phyloP scores from a whole-genome alignment of 2,329 filamentous ascomycete species.

The Aspergillus alliaceus region DNA sequence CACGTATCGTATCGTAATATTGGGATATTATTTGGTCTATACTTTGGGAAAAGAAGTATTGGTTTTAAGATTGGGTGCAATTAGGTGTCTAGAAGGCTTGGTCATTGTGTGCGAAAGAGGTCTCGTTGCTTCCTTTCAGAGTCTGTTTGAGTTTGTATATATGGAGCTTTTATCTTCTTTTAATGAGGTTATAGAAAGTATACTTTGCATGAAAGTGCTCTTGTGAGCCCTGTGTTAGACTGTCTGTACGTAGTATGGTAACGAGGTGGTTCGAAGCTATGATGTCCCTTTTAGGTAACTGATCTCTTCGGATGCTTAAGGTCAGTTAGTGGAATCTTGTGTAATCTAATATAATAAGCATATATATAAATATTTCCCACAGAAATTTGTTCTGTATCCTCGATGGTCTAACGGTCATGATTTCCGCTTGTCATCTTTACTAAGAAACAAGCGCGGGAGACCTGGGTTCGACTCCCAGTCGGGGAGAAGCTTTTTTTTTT shows the following conservation, averaged over 20 bases:
- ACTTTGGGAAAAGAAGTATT: not conserved
- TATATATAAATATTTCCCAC: too few relatives aligned
- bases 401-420: conserved; percentile 16
- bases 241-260: not conserved
- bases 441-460: not conserved
- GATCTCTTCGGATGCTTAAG: too few relatives aligned
- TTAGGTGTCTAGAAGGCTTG: not conserved
- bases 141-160: conserved; percentile 11
- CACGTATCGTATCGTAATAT: conserved; percentile 24
- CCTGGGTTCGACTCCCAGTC: conserved; percentile 1
- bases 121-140: not conserved
- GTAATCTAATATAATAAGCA: not conserved
- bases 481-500: not conserved
- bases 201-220: too few relatives aligned
- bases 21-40: conserved; percentile 4
- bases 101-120: not conserved
- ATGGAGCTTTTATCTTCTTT: conserved; percentile 4
- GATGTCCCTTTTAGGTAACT: not conserved
- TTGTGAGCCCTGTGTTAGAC: too few relatives aligned
- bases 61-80: not conserved
- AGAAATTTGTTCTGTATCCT: conserved; percentile 14
- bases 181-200: conserved; percentile 21
- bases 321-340: not conserved
- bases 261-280: not conserved
- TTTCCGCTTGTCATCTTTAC: conserved; percentile 12